phyloP scores from a whole-genome alignment of 2,329 filamentous ascomycete genomes.

The Paraconiothyrium brasiliense region DNA sequence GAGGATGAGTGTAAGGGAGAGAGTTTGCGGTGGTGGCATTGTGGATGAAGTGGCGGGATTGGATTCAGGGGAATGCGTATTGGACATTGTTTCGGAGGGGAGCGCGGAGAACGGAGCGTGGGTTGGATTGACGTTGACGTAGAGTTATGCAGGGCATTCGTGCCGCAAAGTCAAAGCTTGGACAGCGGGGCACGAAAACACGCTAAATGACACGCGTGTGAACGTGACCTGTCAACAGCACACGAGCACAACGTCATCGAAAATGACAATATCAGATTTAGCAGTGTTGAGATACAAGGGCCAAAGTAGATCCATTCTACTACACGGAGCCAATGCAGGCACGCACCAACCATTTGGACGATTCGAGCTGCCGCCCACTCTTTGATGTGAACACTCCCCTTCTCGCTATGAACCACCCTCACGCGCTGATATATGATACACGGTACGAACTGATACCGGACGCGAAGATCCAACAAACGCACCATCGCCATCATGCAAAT shows the following conservation, averaged over 20 bases:
- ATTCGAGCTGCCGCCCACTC: neutral
- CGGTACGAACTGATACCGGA: slow-evolving; percentile 16
- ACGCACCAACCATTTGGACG: slow-evolving; percentile 7
- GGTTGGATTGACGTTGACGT: slow-evolving; percentile 1
- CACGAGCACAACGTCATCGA: neutral
- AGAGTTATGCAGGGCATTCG: slow-evolving; percentile 2
- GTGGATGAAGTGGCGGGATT: slow-evolving; percentile 12
- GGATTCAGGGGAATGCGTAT: neutral
- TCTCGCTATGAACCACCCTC: slow-evolving; percentile 16
- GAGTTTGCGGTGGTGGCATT: slow-evolving; percentile 38
- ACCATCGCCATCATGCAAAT: slow-evolving; percentile 14
- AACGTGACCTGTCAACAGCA: slow-evolving; percentile 31
- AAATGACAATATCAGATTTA: too few relatives aligned
- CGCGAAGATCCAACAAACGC: slow-evolving; percentile 11
- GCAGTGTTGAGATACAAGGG: neutral
- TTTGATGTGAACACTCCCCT: neutral
- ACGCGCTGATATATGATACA: slow-evolving; percentile 34
- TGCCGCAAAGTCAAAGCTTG: slow-evolving; percentile 11
- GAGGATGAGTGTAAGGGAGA: slow-evolving; percentile 86
- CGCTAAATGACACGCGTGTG: slow-evolving; percentile 32
- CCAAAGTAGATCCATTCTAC: neutral
- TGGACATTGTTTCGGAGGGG: slow-evolving; percentile 5
- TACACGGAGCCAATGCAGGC: slow-evolving; percentile 1
- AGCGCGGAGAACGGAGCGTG: neutral
- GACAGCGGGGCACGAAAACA: slow-evolving; percentile 20